These are phyloP conservation scores for Aspergillus luchuensis DNA, from an alignment of 2,329 filamentous ascomycete genomes.

Conservation along the genomic window DNA sequence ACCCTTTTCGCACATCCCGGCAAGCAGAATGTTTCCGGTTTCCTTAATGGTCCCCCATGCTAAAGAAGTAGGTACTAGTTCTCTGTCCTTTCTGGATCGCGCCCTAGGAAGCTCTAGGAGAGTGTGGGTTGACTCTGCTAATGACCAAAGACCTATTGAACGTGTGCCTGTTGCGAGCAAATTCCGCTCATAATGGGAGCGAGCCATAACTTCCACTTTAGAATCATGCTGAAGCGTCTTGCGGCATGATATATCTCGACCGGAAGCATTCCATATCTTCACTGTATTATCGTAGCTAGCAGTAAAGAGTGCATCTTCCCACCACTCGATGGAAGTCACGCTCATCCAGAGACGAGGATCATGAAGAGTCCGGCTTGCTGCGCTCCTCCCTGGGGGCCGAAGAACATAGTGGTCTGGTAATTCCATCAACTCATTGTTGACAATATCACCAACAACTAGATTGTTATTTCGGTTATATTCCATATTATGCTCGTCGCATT, in stretches of 20 bases:
- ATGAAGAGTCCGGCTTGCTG: conserved; percentile 49
- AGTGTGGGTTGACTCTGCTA: conserved; percentile 25
- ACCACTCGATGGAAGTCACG: conserved; percentile 58
- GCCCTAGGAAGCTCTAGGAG: conserved; percentile 29
- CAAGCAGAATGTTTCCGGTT: conserved; percentile 52
- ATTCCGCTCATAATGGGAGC: conserved; percentile 41
- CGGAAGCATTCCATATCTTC: conserved; percentile 57
- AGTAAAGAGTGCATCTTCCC: conserved; percentile 52
- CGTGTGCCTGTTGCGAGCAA: conserved; percentile 53
- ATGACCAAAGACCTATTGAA: conserved; percentile 41
- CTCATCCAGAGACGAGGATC: conserved; percentile 59
- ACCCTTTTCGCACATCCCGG: conserved; percentile 54
- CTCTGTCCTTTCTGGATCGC: conserved; percentile 33
- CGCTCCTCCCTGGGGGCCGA: conserved; percentile 42
- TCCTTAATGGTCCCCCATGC: conserved; percentile 48
- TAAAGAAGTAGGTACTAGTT: conserved; percentile 49
- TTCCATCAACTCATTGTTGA: conserved; percentile 49
- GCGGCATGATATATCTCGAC: conserved; percentile 31
- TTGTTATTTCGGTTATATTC: conserved; percentile 63
- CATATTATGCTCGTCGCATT: conserved; percentile 58
- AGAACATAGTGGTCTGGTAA: conserved; percentile 55
- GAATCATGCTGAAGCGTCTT: conserved; percentile 49
- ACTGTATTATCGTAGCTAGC: conserved; percentile 59
- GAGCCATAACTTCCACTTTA: conserved; percentile 55
- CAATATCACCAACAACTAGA: conserved; percentile 55